These are phyloP conservation scores for Ogataea paraovalis DNA, from an alignment of 805 yeast species.

Conservation along the genomic window DNA sequence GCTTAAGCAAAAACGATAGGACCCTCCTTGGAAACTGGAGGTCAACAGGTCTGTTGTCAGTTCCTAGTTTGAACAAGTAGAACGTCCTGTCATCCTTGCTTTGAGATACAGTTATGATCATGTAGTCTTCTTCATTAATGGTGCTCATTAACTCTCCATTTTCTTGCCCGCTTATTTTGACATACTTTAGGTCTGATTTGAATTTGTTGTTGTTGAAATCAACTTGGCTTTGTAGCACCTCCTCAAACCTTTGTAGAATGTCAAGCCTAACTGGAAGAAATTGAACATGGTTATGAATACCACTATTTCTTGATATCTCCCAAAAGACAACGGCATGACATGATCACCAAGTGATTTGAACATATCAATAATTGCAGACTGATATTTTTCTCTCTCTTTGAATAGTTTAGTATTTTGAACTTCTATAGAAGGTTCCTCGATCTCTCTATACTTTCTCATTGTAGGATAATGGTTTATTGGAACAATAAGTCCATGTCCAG, in stretches of 20 bases:
- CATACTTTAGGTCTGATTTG: conserved; percentile 39
- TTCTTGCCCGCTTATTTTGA: conserved; percentile 25
- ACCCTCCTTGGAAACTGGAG: conserved; percentile 83
- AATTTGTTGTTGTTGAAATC: conserved; percentile 45
- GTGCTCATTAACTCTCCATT: conserved; percentile 19
- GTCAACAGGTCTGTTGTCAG: conserved; percentile 43
- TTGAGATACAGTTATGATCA: conserved; percentile 29
- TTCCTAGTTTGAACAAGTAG: conserved; percentile 28
- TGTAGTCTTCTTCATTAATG: conserved; percentile 35
- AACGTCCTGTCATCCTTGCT: conserved; percentile 16
- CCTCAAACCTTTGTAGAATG: conserved; percentile 37
- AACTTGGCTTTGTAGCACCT: conserved; percentile 41
- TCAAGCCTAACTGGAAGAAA: conserved; percentile 57
- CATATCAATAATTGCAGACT: conserved; percentile 47
- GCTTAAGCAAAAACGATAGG: conserved; percentile 56
- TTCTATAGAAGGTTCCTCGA: conserved; percentile 17
- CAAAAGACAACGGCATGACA: conserved; percentile 55
- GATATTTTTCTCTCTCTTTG: conserved; percentile 46
- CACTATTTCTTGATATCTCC: conserved; percentile 60
- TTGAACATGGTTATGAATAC: conserved; percentile 76
- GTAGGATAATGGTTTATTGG: conserved; percentile 72
- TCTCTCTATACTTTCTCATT: conserved; percentile 23
- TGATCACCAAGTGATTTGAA: conserved; percentile 37
- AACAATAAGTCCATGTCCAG: conserved; percentile 79
- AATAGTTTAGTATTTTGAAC: conserved; percentile 32